Evolutionary conservation across 192 early-diverging fungal genomes (phyloP).

Genomic region (Coemansia sp.): DNA sequence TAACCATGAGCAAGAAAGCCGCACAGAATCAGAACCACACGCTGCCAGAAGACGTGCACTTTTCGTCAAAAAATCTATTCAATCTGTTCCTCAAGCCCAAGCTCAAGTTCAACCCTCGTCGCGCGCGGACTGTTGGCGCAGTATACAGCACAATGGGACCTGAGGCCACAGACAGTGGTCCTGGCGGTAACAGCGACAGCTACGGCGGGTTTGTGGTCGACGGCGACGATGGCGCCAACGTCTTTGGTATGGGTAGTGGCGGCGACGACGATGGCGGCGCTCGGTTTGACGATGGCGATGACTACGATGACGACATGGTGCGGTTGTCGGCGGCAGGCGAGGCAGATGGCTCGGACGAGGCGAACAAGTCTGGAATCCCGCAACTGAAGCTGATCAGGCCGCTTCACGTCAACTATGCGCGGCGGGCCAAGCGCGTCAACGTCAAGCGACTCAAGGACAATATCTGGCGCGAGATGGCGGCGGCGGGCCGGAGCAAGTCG

Average conservation of each 20-base stretch:
- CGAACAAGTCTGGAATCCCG: constrained; percentile 44
- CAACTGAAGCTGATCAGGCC: constrained; percentile 68
- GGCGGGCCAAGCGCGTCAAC: constrained; percentile 89
- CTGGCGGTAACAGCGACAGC: constrained; percentile 13
- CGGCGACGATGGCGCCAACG: constrained; percentile 31
- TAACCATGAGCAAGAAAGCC: constrained; percentile 60
- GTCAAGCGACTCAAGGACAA: constrained; percentile 96
- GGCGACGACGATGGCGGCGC: constrained; percentile 24
- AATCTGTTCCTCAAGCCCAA: constrained; percentile 57
- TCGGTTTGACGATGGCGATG: constrained; percentile 42
- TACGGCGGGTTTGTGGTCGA: constrained; percentile 48
- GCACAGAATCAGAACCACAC: constrained; percentile 59
- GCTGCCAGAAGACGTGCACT: constrained; percentile 84
- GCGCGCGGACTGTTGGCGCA: constrained; percentile 7
- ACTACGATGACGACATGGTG: constrained; percentile 36
- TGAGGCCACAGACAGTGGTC: constrained; percentile 1
- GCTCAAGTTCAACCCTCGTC: constrained; percentile 53
- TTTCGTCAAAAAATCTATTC: constrained; percentile 64
- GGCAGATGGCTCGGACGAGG: constrained; percentile 3
- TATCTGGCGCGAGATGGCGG: constrained; percentile 78
- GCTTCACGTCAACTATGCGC: constrained; percentile 75
- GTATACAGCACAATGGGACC: constrained; percentile 2
- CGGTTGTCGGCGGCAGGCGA: constrained; percentile 4
- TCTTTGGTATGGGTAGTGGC: constrained; percentile 23
- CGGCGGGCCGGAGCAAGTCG: constrained; percentile 20